Evolutionary conservation across 2,329 filamentous ascomycete species (phyloP).

Genomic region (Aureobasidium sp.): DNA sequence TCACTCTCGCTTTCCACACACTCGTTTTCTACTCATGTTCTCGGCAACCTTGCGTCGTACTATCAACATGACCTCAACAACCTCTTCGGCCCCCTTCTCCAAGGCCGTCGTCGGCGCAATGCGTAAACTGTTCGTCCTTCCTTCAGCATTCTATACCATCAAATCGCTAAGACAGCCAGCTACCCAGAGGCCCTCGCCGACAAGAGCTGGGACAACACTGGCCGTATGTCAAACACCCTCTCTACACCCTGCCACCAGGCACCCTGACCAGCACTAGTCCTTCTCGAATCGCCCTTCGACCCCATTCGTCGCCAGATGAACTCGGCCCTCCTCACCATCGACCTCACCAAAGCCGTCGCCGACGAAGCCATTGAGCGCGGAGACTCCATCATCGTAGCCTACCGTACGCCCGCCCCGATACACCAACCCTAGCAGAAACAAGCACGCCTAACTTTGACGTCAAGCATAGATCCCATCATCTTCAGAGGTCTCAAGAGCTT

Average conservation of each 20-base stretch:
- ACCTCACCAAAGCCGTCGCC: conserved; percentile 80
- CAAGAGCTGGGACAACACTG: conserved; percentile 93
- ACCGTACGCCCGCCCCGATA: conserved; percentile 53
- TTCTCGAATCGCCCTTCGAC: conserved; percentile 60
- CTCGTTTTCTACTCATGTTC: conserved; percentile 19
- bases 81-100: conserved; percentile 50
- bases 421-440: neutral
- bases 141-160: neutral
- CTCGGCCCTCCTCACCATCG: conserved; percentile 73
- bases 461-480: conserved; percentile 75
- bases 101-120: conserved; percentile 66
- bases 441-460: conserved; percentile 20
- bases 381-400: conserved; percentile 75
- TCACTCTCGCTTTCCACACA: neutral
- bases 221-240: conserved; percentile 39
- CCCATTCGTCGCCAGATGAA: conserved; percentile 49
- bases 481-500: conserved; percentile 87
- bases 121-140: conserved; percentile 58
- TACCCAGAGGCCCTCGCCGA: conserved; percentile 88
- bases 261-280: conserved; percentile 38
- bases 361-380: conserved; percentile 75
- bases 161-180: conserved; percentile 36
- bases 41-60: conserved; percentile 25
- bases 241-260: neutral
- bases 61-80: conserved; percentile 32